phyloP scores from a whole-genome alignment of 2,329 filamentous ascomycete genomes.

The Verticillium alfalfae region DNA sequence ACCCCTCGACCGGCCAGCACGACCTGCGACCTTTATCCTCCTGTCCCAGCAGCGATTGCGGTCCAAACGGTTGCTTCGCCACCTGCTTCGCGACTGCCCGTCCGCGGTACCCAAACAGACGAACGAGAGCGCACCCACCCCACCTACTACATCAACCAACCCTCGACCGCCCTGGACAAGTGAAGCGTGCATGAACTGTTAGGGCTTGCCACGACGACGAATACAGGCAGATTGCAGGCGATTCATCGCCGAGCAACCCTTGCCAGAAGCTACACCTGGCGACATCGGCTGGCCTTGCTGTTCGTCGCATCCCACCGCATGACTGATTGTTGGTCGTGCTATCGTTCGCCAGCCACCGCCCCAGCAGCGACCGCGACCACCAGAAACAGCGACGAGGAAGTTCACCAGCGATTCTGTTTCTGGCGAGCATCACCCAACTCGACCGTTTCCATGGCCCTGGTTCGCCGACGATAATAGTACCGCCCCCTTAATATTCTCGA shows the following conservation, averaged over 20 bases:
- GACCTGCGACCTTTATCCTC: background rate
- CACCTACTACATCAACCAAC: background rate
- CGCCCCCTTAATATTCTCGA: background rate
- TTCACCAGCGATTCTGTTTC: background rate
- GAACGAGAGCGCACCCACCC: background rate
- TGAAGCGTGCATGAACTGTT: background rate
- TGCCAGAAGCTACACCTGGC: background rate
- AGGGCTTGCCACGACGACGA: background rate
- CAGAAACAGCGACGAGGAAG: background rate
- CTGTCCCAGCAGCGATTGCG: background rate
- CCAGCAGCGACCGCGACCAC: background rate
- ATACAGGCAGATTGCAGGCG: background rate
- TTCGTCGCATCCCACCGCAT: background rate
- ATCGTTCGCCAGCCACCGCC: background rate
- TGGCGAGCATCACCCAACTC: background rate
- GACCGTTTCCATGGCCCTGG: conserved; percentile 22
- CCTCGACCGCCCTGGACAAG: background rate
- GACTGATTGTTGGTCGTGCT: background rate
- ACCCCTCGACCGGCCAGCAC: background rate
- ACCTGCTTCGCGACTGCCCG: background rate
- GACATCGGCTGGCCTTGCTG: background rate
- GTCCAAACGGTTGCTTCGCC: background rate
- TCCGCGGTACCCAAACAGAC: background rate
- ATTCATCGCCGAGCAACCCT: background rate
- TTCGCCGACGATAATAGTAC: background rate